phyloP scores from a whole-genome alignment of 176 grass and related monocot genomes.

The Puccinellia tenuiflora region DNA sequence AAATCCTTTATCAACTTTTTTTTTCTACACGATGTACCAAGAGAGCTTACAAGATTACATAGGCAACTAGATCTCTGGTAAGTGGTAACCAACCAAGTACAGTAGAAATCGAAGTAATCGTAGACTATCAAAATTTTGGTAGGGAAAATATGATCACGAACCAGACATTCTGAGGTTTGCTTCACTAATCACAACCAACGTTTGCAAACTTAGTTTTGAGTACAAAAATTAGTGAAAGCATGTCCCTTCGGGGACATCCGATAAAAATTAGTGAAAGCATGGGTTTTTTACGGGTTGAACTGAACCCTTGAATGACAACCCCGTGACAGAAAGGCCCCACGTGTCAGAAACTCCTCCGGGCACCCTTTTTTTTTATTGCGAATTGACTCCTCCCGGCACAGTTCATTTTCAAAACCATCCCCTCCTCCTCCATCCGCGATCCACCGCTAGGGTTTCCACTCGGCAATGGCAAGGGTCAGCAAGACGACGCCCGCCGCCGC shows the following conservation, averaged over 20 bases:
- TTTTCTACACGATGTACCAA: no score
- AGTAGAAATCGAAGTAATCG: no score
- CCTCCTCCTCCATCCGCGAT: neutral
- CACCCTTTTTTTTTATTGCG: no score
- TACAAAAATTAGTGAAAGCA: neutral
- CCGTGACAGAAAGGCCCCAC: neutral
- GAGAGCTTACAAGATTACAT: no score
- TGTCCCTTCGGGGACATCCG: no score
- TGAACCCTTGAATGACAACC: neutral
- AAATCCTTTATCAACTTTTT: no score
- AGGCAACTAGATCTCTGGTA: no score
- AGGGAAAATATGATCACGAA: no score
- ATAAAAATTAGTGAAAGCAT: neutral
- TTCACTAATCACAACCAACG: no score
- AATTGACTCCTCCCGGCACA: neutral
- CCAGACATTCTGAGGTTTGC: no score
- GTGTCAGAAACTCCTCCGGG: neutral
- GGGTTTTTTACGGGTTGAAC: neutral
- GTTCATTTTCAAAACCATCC: constrained; percentile 5
- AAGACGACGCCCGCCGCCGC: neutral
- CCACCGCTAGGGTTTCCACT: constrained; percentile 7
- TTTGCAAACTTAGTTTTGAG: neutral
- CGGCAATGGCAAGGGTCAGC: neutral
- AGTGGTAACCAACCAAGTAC: no score
- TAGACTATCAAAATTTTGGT: no score